Percentiles rank a stretch among this genome's conserved stretches.
phyloP scores from a whole-genome alignment of 2,329 filamentous ascomycete genomes.

The Aureobasidium uvarum region DNA sequence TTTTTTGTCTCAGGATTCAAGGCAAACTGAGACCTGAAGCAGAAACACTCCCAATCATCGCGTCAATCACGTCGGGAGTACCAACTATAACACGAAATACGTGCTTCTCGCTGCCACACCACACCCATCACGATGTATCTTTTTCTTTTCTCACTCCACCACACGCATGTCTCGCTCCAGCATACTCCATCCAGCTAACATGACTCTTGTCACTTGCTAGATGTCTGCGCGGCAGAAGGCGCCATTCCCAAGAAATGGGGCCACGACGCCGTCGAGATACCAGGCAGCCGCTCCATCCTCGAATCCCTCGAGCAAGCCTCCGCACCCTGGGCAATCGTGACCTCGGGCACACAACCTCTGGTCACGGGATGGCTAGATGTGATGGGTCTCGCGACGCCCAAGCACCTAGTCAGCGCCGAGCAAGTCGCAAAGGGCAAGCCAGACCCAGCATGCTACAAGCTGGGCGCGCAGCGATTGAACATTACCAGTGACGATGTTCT shows the following conservation, averaged over 20 bases:
- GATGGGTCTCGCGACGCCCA: constrained; percentile 49
- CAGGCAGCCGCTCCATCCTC: constrained; percentile 63
- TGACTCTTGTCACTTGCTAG: constrained; percentile 47
- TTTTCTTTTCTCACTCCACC: constrained; percentile 9
- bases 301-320: constrained; percentile 60
- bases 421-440: constrained; percentile 52
- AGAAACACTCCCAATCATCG: constrained; percentile 22
- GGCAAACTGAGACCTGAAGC: constrained; percentile 9
- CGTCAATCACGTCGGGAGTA: constrained; percentile 6
- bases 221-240: constrained; percentile 75
- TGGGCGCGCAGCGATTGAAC: constrained; percentile 45
- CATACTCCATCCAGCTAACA: constrained; percentile 6
- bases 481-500: constrained; percentile 51
- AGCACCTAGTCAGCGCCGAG: constrained; percentile 51
- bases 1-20: constrained; percentile 22
- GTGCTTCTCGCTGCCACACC: background rate
- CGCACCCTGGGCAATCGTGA: constrained; percentile 79
- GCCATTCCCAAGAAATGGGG: constrained; percentile 75
- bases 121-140: background rate
- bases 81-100: background rate
- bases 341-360: constrained; percentile 49
- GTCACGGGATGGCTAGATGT: constrained; percentile 52
- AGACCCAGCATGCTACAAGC: constrained; percentile 50
- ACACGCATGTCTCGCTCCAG: constrained; percentile 15
- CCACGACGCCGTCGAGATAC: constrained; percentile 76